Evolutionary conservation across 1,284 basidiomycete species (phyloP).

Genomic region (Ustilago hordei): DNA sequence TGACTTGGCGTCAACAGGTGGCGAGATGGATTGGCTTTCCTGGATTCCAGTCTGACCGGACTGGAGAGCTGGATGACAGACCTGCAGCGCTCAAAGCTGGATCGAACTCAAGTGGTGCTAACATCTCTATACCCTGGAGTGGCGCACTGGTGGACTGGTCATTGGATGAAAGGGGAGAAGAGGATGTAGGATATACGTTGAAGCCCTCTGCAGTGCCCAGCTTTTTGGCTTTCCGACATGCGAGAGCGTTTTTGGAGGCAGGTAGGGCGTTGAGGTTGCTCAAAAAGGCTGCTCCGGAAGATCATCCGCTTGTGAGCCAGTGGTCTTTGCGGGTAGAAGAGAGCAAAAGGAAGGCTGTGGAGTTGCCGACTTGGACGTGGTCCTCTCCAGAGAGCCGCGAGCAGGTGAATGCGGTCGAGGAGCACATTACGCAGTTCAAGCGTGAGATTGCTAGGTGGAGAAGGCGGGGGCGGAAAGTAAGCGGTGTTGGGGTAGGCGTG

Average conservation of each 20-base stretch:
- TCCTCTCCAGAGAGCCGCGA: conserved; percentile 9
- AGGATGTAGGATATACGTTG: conserved; percentile 55
- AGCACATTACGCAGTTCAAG: conserved; percentile 35
- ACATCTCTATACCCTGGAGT: conserved; percentile 45
- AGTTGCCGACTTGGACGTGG: conserved; percentile 52
- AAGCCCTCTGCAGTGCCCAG: conserved; percentile 51
- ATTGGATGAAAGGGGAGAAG: conserved; percentile 53
- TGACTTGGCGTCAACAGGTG: conserved; percentile 46
- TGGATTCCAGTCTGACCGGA: conserved; percentile 37
- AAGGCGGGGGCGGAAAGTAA: conserved; percentile 25
- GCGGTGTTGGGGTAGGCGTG: not conserved
- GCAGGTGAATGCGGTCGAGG: conserved; percentile 20
- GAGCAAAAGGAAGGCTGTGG: not conserved
- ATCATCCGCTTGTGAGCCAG: conserved; percentile 51
- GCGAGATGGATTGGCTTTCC: conserved; percentile 58
- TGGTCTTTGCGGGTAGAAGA: conserved; percentile 24
- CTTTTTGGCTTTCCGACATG: conserved; percentile 42
- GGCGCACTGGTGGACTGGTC: conserved; percentile 55
- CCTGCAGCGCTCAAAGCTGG: conserved; percentile 7
- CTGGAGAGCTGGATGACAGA: conserved; percentile 39
- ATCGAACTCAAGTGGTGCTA: not conserved
- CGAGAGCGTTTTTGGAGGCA: conserved; percentile 53
- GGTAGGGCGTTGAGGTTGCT: conserved; percentile 54
- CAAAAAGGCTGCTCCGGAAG: conserved; percentile 52
- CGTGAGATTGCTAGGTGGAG: conserved; percentile 44